Evolutionary conservation across 306 rosid species (phyloP).

Genomic region (Cucurbita pepo): DNA sequence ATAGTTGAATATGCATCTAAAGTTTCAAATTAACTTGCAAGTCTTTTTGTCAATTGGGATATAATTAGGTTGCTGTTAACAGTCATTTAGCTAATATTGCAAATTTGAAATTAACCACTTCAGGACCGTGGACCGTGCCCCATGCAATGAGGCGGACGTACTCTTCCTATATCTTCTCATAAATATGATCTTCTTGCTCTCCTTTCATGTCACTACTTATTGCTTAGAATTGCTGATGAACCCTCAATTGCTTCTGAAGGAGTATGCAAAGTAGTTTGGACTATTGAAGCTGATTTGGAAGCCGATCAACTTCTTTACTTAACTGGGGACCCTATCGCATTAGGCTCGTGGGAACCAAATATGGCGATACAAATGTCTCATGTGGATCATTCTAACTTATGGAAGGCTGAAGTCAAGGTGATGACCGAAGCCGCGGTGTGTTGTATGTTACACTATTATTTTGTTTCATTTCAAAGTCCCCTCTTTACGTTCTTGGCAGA

Average conservation of each 20-base stretch:
- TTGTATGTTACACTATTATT: not conserved
- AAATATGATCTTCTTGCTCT: not conserved
- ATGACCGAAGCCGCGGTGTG: not conserved
- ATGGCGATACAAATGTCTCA: constrained; percentile 68
- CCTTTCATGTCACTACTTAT: not conserved
- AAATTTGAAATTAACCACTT: not conserved
- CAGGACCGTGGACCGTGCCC: not conserved
- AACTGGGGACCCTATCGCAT: constrained; percentile 64
- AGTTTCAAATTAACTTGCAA: not conserved
- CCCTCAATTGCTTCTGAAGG: constrained; percentile 30
- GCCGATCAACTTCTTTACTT: constrained; percentile 66
- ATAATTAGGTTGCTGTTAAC: not conserved
- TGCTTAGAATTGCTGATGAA: constrained; percentile 28
- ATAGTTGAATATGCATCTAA: not conserved
- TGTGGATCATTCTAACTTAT: constrained; percentile 45
- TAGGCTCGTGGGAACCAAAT: constrained; percentile 85
- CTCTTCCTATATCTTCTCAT: not conserved
- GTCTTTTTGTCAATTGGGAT: not conserved
- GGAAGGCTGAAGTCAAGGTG: constrained; percentile 86
- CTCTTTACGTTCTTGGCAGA: constrained; percentile 29
- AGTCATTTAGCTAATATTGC: not conserved
- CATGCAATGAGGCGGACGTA: not conserved
- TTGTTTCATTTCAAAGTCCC: not conserved
- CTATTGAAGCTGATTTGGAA: constrained; percentile 64
- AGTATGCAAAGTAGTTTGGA: constrained; percentile 56